Evolutionary conservation across 2,329 filamentous ascomycete genomes (phyloP).

Genomic region (Cercospora sojina): DNA sequence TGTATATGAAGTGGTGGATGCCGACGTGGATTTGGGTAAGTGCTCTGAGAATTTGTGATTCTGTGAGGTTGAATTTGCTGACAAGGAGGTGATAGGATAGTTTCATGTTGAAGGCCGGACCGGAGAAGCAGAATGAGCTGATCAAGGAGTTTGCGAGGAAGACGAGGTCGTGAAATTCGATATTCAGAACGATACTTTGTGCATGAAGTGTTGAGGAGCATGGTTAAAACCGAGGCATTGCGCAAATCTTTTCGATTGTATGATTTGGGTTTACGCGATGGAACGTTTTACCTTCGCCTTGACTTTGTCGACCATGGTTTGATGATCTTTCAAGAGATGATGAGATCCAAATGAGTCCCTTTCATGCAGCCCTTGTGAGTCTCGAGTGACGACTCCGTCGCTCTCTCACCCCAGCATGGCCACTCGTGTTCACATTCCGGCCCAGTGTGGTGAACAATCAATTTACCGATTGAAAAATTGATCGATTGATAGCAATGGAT

Average conservation of each 20-base stretch:
- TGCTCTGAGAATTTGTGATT: background rate
- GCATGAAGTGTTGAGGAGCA: no score
- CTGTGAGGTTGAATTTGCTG: background rate
- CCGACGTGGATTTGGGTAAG: conserved; percentile 23
- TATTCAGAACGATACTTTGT: no score
- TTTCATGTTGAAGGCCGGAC: conserved; percentile 16
- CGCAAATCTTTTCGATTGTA: no score
- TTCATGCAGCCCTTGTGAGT: background rate
- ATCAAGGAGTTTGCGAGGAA: conserved; percentile 9
- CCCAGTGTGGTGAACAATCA: no score
- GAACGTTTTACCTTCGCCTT: no score
- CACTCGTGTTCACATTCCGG: background rate
- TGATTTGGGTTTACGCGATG: no score
- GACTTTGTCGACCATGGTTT: no score
- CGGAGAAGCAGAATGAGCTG: conserved; percentile 12
- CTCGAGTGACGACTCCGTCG: background rate
- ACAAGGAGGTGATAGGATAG: background rate
- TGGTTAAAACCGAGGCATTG: no score
- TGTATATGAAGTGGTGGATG: conserved; percentile 22
- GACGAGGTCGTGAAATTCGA: background rate
- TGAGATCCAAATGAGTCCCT: background rate
- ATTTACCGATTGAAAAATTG: no score
- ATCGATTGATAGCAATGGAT: no score
- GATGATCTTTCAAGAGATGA: background rate
- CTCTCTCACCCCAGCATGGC: background rate